These are phyloP conservation scores for Psidium friedrichsthalianum DNA, from an alignment of 345 rosid species.

Conservation along the genomic window DNA sequence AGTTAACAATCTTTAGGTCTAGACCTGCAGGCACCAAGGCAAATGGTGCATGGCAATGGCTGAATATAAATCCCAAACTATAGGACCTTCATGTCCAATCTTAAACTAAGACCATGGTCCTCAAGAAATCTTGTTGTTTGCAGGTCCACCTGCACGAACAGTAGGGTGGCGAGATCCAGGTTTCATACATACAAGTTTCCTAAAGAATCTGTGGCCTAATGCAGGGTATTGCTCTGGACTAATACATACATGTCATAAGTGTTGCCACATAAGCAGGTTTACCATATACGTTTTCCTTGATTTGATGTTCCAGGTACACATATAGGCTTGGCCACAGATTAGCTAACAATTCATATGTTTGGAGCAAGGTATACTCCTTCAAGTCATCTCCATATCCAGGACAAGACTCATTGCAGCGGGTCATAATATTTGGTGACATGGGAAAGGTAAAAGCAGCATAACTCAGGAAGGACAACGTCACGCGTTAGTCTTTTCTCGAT, in stretches of 20 bases:
- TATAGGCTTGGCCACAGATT: conserved; percentile 26
- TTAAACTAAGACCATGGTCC: background rate
- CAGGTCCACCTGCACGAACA: conserved; percentile 38
- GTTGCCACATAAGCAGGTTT: background rate
- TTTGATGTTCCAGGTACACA: conserved; percentile 9
- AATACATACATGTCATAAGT: background rate
- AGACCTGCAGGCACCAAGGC: background rate
- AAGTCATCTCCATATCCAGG: conserved; percentile 80
- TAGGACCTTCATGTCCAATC: background rate
- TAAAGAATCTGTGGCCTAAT: conserved; percentile 35
- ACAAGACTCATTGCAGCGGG: conserved; percentile 74
- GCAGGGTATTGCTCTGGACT: conserved; percentile 10
- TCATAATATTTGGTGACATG: conserved; percentile 76
- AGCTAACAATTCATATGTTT: conserved; percentile 4
- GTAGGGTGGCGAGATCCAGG: conserved; percentile 46
- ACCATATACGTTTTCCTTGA: background rate
- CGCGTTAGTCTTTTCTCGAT: background rate
- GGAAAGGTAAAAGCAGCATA: conserved; percentile 5
- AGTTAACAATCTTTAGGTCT: background rate
- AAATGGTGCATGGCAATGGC: background rate
- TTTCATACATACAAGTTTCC: conserved; percentile 31
- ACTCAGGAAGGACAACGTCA: background rate
- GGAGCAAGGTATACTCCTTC: conserved; percentile 38
- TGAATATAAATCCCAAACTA: background rate
- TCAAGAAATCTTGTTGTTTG: background rate